These are phyloP conservation scores for Wickerhamiella spandovensis DNA, from an alignment of 805 yeast genomes.

Conservation along the genomic window DNA sequence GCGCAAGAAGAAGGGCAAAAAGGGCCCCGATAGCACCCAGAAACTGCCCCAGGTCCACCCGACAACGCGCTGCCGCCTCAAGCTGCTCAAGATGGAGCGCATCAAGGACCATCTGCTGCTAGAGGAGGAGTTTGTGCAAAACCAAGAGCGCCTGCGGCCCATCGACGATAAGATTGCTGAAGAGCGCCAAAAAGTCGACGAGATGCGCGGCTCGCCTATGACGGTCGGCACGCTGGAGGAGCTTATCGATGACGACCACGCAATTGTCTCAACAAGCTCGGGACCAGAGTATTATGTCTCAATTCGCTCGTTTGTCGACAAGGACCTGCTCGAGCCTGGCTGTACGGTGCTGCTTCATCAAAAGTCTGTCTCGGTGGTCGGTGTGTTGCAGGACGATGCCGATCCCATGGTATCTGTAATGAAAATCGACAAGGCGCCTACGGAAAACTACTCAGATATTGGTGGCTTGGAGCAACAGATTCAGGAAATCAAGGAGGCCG, in stretches of 20 bases:
- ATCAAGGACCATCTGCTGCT: constrained; percentile 88
- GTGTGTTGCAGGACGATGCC: constrained; percentile 94
- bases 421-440: constrained; percentile 96
- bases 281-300: constrained; percentile 97
- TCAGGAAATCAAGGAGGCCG: constrained; percentile 95
- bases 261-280: constrained; percentile 88
- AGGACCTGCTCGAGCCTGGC: constrained; percentile 90
- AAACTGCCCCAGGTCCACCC: constrained; percentile 84
- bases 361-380: constrained; percentile 91
- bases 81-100: constrained; percentile 82
- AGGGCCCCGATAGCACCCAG: constrained; percentile 76
- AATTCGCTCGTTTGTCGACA: constrained; percentile 91
- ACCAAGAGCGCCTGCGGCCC: constrained; percentile 89
- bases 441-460: constrained; percentile 90
- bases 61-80: constrained; percentile 84
- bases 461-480: constrained; percentile 94
- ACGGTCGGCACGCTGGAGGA: constrained; percentile 94
- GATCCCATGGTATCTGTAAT: constrained; percentile 96
- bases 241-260: constrained; percentile 96
- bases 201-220: constrained; percentile 91
- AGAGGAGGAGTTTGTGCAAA: constrained; percentile 92
- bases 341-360: constrained; percentile 92
- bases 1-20: constrained; percentile 55
- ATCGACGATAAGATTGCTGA: constrained; percentile 94
- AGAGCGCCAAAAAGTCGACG: constrained; percentile 90